Conservation (phyloP, 805 yeast genomes). For the Myxozyma udenii region DNA sequence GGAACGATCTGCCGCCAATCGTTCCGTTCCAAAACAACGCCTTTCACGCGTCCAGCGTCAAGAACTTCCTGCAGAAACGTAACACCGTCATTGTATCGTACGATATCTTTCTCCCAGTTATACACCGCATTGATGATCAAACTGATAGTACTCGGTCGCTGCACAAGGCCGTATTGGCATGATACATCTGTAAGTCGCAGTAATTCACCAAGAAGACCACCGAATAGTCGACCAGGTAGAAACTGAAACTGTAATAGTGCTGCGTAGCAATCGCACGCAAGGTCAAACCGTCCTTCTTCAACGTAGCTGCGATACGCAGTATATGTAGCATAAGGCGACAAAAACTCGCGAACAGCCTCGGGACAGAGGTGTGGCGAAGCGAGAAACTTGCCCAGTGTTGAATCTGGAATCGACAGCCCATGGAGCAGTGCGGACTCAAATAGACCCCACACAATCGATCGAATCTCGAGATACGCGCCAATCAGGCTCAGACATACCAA, state of each 20-base stretch:
- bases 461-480: constrained; percentile 28
- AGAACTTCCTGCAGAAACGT: constrained; percentile 24
- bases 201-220: constrained; percentile 18
- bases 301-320: constrained; percentile 18
- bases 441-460: constrained; percentile 32
- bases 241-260: constrained; percentile 33
- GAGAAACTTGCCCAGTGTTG: constrained; percentile 10
- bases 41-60: neutral
- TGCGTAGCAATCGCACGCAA: constrained; percentile 12
- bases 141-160: constrained; percentile 24
- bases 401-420: constrained; percentile 20
- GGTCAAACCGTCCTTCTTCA: constrained; percentile 2
- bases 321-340: constrained; percentile 38
- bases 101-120: constrained; percentile 27
- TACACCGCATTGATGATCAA: constrained; percentile 30
- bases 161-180: constrained; percentile 5
- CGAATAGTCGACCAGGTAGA: constrained; percentile 28
- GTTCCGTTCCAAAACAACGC: constrained; percentile 1
- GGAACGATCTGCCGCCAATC: constrained; percentile 30
- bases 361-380: constrained; percentile 23
- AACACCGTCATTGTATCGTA: constrained; percentile 14
- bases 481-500: constrained; percentile 31
- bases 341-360: constrained; percentile 32
- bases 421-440: constrained; percentile 31
- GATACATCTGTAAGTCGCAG: constrained; percentile 11